Conservation (phyloP, 345 rosid genomes). For the Stellera chamaejasme region DNA sequence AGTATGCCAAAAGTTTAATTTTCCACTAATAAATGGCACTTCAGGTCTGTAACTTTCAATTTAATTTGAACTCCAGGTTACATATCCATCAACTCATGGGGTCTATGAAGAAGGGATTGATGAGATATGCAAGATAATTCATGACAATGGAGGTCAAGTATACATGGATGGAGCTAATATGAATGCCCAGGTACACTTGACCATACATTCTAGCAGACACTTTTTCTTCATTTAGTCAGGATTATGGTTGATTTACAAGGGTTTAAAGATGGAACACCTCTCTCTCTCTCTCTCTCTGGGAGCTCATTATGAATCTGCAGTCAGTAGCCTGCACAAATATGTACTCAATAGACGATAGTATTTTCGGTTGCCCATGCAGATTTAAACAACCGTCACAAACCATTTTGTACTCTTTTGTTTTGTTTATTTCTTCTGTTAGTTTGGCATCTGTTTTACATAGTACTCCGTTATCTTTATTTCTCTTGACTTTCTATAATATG, state of each 20-base stretch:
- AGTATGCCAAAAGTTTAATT: slow-evolving; percentile 2
- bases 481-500: neutral
- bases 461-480: neutral
- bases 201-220: neutral
- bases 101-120: slow-evolving; percentile 96
- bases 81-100: slow-evolving; percentile 97
- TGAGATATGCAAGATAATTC: slow-evolving; percentile 90
- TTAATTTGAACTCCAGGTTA: slow-evolving; percentile 43
- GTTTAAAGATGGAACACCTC: too few species aligned
- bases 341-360: neutral
- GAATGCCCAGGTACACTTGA: slow-evolving; percentile 80
- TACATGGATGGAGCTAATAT: slow-evolving; percentile 99
- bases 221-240: neutral
- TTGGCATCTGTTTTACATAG: neutral
- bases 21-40: neutral
- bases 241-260: too few species aligned
- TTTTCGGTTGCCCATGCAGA: neutral
- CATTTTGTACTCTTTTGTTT: too few species aligned
- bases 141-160: slow-evolving; percentile 95
- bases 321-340: neutral
- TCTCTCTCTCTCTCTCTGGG: too few species aligned
- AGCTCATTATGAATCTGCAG: too few species aligned
- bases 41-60: neutral
- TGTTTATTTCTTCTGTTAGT: too few species aligned
- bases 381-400: neutral